Conservation (phyloP, 2,329 filamentous ascomycete species). For the Sporothrix pseudoabietina region DNA sequence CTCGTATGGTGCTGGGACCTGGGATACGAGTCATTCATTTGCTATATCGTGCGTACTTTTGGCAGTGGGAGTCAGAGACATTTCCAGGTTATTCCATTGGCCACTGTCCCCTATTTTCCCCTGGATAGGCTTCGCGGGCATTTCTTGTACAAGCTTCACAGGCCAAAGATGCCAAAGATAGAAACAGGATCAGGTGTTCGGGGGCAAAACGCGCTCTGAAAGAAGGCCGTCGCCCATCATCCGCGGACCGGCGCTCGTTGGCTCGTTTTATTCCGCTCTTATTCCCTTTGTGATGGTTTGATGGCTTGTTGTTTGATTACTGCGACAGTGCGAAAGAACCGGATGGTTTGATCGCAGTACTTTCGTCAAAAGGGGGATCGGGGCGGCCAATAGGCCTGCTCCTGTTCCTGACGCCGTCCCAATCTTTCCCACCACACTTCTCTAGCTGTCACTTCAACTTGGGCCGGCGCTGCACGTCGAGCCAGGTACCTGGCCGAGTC, state of each 20-base stretch:
- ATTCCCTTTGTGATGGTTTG: not conserved
- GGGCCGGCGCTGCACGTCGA: not conserved
- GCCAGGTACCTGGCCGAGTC: slow-evolving; percentile 18
- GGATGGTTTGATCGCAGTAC: not conserved
- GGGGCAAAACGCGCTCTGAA: not conserved
- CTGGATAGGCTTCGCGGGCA: not conserved
- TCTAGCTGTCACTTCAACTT: slow-evolving; percentile 17
- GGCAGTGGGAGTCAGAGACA: not conserved
- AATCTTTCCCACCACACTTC: not conserved
- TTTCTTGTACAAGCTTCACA: not conserved
- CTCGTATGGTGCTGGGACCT: not conserved
- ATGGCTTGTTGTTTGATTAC: not conserved
- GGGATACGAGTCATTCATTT: not conserved
- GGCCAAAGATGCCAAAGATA: not conserved
- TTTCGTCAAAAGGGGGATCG: not conserved
- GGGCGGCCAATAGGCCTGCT: not conserved
- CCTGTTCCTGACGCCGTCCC: slow-evolving; percentile 14
- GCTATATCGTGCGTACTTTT: not conserved
- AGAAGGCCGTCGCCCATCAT: slow-evolving; percentile 21
- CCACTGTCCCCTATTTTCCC: no score
- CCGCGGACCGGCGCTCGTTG: slow-evolving; percentile 14
- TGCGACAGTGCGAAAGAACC: not conserved
- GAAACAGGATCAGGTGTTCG: slow-evolving; percentile 6
- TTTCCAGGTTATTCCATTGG: slow-evolving; percentile 16
- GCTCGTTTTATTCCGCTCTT: not conserved